phyloP scores from a whole-genome alignment of 1,284 basidiomycete genomes.

The Malassezia vespertilionis region DNA sequence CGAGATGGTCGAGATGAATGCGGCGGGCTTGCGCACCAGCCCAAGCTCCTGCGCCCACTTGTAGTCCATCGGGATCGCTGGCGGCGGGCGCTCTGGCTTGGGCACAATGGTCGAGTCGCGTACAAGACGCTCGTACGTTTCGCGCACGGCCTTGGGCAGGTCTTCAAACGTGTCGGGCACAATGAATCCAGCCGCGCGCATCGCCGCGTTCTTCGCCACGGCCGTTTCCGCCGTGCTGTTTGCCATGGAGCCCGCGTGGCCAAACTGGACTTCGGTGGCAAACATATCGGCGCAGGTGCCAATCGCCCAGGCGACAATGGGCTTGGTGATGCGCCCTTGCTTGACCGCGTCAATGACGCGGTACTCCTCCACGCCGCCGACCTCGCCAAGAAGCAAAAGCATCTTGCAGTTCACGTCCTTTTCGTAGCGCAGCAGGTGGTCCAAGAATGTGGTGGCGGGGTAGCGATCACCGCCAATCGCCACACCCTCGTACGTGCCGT shows the following conservation, averaged over 20 bases:
- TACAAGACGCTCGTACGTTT: slow-evolving; percentile 77
- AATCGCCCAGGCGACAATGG: slow-evolving; percentile 98
- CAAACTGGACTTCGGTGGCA: slow-evolving; percentile 96
- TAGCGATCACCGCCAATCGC: slow-evolving; percentile 99
- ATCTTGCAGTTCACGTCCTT: slow-evolving; percentile 95
- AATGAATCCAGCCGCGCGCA: slow-evolving; percentile 88
- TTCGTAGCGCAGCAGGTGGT: slow-evolving; percentile 95
- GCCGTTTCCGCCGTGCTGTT: slow-evolving; percentile 96
- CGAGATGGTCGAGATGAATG: slow-evolving; percentile 98
- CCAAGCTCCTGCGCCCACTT: slow-evolving; percentile 97
- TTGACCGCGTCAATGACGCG: slow-evolving; percentile 97
- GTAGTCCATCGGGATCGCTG: slow-evolving; percentile 98
- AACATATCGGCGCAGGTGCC: slow-evolving; percentile 99
- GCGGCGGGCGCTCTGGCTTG: slow-evolving; percentile 72
- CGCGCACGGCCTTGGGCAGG: slow-evolving; percentile 69
- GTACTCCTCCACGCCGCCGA: slow-evolving; percentile 98
- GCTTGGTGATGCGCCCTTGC: slow-evolving; percentile 85
- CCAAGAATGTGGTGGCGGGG: slow-evolving; percentile 96
- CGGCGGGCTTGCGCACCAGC: slow-evolving; percentile 93
- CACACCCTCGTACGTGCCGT: slow-evolving; percentile 99
- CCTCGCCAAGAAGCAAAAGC: slow-evolving; percentile 94
- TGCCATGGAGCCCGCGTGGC: slow-evolving; percentile 94
- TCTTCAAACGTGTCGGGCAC: slow-evolving; percentile 98
- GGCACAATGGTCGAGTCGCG: slow-evolving; percentile 60
- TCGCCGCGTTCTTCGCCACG: slow-evolving; percentile 90